Evolutionary conservation across 345 rosid genomes (phyloP), one percentile per base, ranked within the genome.

Genomic region (Clarkia xantiana): DNA sequence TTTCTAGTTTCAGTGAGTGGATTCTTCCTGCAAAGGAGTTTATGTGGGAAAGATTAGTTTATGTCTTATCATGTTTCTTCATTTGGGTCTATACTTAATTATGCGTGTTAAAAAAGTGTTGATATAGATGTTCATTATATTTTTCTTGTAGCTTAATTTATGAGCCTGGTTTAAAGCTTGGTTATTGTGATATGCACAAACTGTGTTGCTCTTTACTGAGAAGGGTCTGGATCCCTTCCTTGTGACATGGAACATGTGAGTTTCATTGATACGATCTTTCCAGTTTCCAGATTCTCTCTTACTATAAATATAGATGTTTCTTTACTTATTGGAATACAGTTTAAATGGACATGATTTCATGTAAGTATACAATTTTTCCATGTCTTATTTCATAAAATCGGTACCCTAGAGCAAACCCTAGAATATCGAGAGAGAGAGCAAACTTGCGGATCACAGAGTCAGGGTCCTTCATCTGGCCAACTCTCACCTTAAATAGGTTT

Each of bases 21-120:
- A 80, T 82, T 62, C 78, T 91, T 55, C 98, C 98, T 17, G 96
- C 95, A n/a, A 81, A 72, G 70, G 98, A 91, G 67, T 91, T 86
- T 67, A 68, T 91, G 90, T 91, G 98, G 96, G 96, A 91, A 69
- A 91, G 98, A 96, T 91, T 42, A 68, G 67, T 29, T 1, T 29
- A 7, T 29, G 36, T 10, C 8, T 29, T 5, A 2, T 29, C 36
- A 7, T 29, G 36, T 10, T 10, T 29, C 36, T 29, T 10, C 36
- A 66, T 36, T 62, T 43, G 14, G 42, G 20, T 47, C 54, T 38
- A 10, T 46, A 18, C 39, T 41, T 41, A 12, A 13, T 18, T 23
- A 36, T 41, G 11, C 42, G 34, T 47, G 22, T 14, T 44, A 18
- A 54, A 42, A 14, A 40, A 36, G 11, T 18, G 43, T 29, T 40